Conservation (phyloP, 2,329 filamentous ascomycete genomes). For the Diplocarpon rosae region DNA sequence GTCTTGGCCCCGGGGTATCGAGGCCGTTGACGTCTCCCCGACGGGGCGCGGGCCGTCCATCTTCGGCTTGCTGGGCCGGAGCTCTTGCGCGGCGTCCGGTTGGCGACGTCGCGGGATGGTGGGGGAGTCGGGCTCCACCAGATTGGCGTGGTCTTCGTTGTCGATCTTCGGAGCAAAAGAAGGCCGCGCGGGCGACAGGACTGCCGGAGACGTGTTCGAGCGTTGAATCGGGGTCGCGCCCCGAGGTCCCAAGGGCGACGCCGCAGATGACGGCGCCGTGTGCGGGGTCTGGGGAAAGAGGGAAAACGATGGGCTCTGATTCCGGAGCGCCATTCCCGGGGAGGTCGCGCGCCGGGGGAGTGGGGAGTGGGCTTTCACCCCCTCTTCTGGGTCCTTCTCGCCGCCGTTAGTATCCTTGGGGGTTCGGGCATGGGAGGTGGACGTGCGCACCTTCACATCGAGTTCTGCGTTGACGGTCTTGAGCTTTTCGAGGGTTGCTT, state of each 20-base stretch:
- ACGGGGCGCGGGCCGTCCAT: neutral
- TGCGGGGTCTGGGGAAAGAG: conserved; percentile 26
- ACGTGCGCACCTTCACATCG: conserved; percentile 26
- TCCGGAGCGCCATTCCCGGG: conserved; percentile 30
- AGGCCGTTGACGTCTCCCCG: conserved; percentile 1
- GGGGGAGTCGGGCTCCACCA: conserved; percentile 8
- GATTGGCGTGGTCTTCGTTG: conserved; percentile 16
- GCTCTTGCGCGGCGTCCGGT: neutral
- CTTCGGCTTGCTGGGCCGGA: neutral
- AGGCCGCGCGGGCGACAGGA: conserved; percentile 35
- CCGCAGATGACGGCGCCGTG: neutral
- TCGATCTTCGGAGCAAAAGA: conserved; percentile 16
- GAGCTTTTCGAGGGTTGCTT: conserved; percentile 47
- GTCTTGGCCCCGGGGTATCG: conserved; percentile 2
- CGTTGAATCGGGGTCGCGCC: conserved; percentile 27
- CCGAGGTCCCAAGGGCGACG: neutral
- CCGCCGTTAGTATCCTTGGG: conserved; percentile 12
- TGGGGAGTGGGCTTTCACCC: conserved; percentile 15
- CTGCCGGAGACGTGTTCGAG: conserved; percentile 45
- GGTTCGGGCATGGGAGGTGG: conserved; percentile 8
- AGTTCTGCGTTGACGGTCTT: conserved; percentile 40
- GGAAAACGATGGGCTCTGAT: conserved; percentile 34
- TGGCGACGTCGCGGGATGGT: neutral
- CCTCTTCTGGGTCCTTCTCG: conserved; percentile 30
- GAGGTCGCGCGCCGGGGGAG: conserved; percentile 38